Base-by-base conservation (phyloP, 2,329 filamentous ascomycete species). In the Apiospora phragmitis region DNA sequence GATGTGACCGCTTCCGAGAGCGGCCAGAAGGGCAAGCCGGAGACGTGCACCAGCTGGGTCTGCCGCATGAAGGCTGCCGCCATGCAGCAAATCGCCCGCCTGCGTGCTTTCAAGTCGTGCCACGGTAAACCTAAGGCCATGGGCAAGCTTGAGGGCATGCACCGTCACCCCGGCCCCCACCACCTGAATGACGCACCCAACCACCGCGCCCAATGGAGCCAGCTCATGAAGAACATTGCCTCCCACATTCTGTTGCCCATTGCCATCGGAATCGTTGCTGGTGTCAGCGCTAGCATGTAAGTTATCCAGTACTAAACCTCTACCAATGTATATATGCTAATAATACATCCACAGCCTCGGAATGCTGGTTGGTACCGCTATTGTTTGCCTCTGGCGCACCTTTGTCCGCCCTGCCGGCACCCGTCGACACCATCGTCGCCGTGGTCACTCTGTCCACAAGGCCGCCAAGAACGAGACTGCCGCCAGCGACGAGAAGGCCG, bases 231-330 rank as follows among this genome's bases (percentile, higher is more conserved):
- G 76, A 87, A 87, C 75, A 84, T 92, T 67, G 84, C 87, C 73
- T 83, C 89, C 47, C 89, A 91, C 72, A 86, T 94, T 62, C 79
- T 94, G 66, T 83, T 94, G 49, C 92, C 92, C 1, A 85, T 93
- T 69, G 81, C 92, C 68, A 86, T 93, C 73, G 92, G 92, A 71
- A 86, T 94, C 73, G 85, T 89, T 32, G 90, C 91, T 62, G 92
- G 92, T 77, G 86, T 93, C 69, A 85, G 86, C 41, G 89, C 91
- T 73, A 92, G 91, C 80, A 79, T 93, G 86, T 88, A 83, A 78
- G 86, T 84, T 73, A 65, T 45, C 7, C 38, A 18, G 12, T 16
- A 12, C 24, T n/a, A 69, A 16, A 47, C 51, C 38, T 65, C 47
- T 65, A 35, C 26, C 51, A 62, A 5, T 29, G 12, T 41, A 8